Base-by-base conservation (phyloP, 768 basidiomycete genomes). In the Boletus coccyginus region DNA sequence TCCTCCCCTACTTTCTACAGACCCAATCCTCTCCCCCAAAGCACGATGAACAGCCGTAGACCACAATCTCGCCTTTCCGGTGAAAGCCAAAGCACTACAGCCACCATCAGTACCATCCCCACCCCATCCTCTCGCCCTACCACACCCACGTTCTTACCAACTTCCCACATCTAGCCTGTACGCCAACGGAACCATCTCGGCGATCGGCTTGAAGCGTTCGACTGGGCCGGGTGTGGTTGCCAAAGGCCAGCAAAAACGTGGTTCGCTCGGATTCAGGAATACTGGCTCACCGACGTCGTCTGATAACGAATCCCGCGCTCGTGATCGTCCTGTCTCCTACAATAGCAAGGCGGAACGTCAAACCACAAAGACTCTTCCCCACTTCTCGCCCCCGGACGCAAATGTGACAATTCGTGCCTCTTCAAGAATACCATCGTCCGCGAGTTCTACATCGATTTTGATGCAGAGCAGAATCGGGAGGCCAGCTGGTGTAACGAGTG, bases 71-170 rank as follows among this genome's bases (percentile, higher is more conserved):
- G 90, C 52, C 77, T 88, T 38, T 92, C 90, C 21, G 81, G 78
- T 19, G 83, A 82, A 29, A 84, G 78, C 50, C 70, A 76, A 54
- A 79, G 81, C 53, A 80, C 80, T 3, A 78, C 81, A 21, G 80
- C 86, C 38, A 81, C 79, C 31, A 71, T 80, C 19, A 85, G 82
- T 59, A 82, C 86, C 12, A 81, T 89, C 47, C 79, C 85, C 11
- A 84, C 87, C 5, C 81, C 88, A 17, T 74, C 78, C 6, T 88
- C 88, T 39, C 83, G 90, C 3, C 90, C 90, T 10, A 70, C 85
- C 21, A 89, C 90, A 24, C 90, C 90, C 10, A 90, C 88, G 17
- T 86, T 87, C 63, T 76, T 92, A 27, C 89, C 89, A n/a, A 61
- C n/a, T 90, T 32, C 86, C 89, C 3, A 78, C 82, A 27, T 71